Conservation (phyloP, 495 filamentous ascomycete genomes). For the Daldinia loculata region DNA sequence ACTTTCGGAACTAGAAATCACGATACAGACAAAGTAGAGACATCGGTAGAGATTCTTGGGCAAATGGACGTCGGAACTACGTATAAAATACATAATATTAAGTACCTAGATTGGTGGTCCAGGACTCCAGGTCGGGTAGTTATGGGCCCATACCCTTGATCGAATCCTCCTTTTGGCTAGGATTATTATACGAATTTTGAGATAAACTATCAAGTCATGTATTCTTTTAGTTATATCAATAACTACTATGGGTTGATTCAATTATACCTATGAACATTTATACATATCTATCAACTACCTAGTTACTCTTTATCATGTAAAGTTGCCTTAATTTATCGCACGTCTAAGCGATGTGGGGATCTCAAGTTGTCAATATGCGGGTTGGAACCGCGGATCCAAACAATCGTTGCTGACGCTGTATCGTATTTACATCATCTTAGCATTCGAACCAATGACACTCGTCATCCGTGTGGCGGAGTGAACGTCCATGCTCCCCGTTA, state of each 20-base stretch:
- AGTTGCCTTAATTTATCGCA: background rate
- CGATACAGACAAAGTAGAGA: background rate
- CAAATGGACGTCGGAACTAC: background rate
- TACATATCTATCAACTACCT: background rate
- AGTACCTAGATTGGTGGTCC: background rate
- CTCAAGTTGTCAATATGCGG: background rate
- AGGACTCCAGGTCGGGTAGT: background rate
- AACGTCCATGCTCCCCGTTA: background rate
- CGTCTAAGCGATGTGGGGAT: background rate
- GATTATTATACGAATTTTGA: background rate
- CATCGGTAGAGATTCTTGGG: background rate
- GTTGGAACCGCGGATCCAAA: background rate
- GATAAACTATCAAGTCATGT: background rate
- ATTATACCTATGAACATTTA: background rate
- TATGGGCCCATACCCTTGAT: background rate
- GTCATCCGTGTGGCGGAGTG: background rate
- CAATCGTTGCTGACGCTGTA: background rate
- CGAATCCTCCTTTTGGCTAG: background rate
- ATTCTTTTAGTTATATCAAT: background rate
- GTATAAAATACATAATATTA: background rate
- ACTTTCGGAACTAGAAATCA: background rate
- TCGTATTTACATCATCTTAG: background rate
- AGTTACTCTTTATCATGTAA: background rate
- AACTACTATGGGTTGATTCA: background rate
- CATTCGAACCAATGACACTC: background rate